Conservation (phyloP, 768 basidiomycete species). For the Suillus alpinus region DNA sequence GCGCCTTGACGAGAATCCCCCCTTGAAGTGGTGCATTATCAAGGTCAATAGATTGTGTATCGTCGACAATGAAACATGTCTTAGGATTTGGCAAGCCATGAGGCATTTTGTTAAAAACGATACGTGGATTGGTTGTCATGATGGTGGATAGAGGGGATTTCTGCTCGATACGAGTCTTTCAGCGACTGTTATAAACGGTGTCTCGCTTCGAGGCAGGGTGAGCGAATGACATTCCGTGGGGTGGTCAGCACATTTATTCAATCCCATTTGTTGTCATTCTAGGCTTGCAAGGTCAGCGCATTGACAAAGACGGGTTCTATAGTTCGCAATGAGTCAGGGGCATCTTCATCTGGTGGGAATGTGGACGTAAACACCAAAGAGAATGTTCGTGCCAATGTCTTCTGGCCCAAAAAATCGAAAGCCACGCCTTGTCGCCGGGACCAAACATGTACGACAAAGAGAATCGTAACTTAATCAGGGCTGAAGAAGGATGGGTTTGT, state of each 20-base stretch:
- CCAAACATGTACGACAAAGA: background rate
- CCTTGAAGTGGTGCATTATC: slow-evolving; percentile 44
- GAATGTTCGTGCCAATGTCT: background rate
- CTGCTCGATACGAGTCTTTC: background rate
- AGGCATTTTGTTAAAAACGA: slow-evolving; percentile 37
- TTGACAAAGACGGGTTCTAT: background rate
- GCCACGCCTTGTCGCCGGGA: background rate
- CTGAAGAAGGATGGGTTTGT: background rate
- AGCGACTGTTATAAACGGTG: background rate
- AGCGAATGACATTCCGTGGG: background rate
- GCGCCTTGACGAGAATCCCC: slow-evolving; percentile 48
- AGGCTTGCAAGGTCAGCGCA: background rate
- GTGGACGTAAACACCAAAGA: background rate
- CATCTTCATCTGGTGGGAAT: background rate
- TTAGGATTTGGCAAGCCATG: slow-evolving; percentile 40
- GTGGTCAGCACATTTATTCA: too few species aligned
- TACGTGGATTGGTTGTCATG: slow-evolving; percentile 30
- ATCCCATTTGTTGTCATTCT: too few species aligned
- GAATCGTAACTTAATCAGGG: background rate
- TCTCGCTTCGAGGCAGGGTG: background rate
- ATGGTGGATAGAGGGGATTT: background rate
- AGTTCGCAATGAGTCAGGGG: background rate
- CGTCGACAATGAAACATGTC: slow-evolving; percentile 45
- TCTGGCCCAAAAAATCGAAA: background rate
- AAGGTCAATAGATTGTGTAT: slow-evolving; percentile 45